Conservation (phyloP, 768 basidiomycete species). For the button mushroom (Agaricus bisporus) region DNA sequence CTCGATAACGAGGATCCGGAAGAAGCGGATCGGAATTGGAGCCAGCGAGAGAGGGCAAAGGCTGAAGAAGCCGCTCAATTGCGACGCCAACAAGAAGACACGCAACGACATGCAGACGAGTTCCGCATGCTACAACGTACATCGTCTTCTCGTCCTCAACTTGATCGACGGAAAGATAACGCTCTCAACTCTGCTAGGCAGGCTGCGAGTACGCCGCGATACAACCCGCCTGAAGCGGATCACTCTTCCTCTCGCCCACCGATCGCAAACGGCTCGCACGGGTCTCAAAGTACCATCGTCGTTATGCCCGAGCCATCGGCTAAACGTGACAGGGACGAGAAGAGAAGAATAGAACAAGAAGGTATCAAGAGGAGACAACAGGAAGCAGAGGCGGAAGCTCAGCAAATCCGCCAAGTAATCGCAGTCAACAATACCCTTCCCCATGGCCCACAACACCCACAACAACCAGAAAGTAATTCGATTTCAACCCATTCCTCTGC, state of each 20-base stretch:
- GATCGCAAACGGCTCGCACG: slow-evolving; percentile 15
- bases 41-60: slow-evolving; percentile 19
- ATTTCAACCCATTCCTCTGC: slow-evolving; percentile 8
- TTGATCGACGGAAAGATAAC: slow-evolving; percentile 18
- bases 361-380: slow-evolving; percentile 53
- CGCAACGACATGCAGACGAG: slow-evolving; percentile 26
- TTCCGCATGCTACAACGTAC: slow-evolving; percentile 20
- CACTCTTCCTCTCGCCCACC: slow-evolving; percentile 25
- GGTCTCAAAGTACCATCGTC: slow-evolving; percentile 23
- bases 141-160: background rate
- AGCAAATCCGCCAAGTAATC: slow-evolving; percentile 32
- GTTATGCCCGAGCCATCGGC: slow-evolving; percentile 18
- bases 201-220: background rate
- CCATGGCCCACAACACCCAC: background rate
- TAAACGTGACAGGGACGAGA: slow-evolving; percentile 24
- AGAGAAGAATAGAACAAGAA: slow-evolving; percentile 47
- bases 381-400: slow-evolving; percentile 49
- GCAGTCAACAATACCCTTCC: slow-evolving; percentile 19
- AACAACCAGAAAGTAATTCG: background rate
- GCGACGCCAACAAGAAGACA: slow-evolving; percentile 29
- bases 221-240: slow-evolving; percentile 17
- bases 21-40: slow-evolving; percentile 18
- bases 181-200: slow-evolving; percentile 16
- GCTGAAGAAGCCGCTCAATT: slow-evolving; percentile 31
- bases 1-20: slow-evolving; percentile 17